These are phyloP conservation scores for Eucommia ulmoides DNA, from an alignment of 257 asterid genomes.

Conservation along the genomic window DNA sequence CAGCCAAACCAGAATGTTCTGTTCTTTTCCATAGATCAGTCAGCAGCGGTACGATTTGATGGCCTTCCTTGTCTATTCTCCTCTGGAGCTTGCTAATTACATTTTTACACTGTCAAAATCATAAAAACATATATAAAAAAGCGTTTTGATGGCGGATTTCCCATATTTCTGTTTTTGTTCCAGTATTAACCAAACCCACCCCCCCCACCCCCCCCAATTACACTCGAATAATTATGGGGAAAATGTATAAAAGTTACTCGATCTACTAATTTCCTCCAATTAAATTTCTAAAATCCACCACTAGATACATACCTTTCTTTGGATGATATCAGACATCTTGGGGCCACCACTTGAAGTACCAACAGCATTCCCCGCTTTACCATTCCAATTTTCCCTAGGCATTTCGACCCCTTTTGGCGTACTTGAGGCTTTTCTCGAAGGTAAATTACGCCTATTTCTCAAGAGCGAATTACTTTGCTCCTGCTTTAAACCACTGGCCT, in stretches of 20 bases:
- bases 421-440: constrained; percentile 32
- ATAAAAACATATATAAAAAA: no score
- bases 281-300: no score
- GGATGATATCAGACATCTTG: constrained; percentile 68
- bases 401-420: constrained; percentile 46
- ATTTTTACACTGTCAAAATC: constrained; percentile 72
- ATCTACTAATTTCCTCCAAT: no score
- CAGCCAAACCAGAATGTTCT: constrained; percentile 36
- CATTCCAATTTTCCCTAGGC: constrained; percentile 40
- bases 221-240: no score
- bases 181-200: no score
- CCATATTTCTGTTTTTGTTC: no score
- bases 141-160: no score
- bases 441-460: constrained; percentile 45
- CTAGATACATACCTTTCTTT: constrained; percentile 81
- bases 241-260: no score
- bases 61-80: constrained; percentile 79
- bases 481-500: constrained; percentile 29
- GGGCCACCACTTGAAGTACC: constrained; percentile 41
- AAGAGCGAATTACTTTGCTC: constrained; percentile 40
- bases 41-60: constrained; percentile 73
- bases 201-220: no score
- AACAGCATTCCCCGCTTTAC: constrained; percentile 29
- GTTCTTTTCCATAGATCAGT: constrained; percentile 87
- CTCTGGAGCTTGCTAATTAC: constrained; percentile 75